These are phyloP conservation scores for Oryza rufipogon DNA, from an alignment of 176 grass and related monocot genomes.

Conservation along the genomic window DNA sequence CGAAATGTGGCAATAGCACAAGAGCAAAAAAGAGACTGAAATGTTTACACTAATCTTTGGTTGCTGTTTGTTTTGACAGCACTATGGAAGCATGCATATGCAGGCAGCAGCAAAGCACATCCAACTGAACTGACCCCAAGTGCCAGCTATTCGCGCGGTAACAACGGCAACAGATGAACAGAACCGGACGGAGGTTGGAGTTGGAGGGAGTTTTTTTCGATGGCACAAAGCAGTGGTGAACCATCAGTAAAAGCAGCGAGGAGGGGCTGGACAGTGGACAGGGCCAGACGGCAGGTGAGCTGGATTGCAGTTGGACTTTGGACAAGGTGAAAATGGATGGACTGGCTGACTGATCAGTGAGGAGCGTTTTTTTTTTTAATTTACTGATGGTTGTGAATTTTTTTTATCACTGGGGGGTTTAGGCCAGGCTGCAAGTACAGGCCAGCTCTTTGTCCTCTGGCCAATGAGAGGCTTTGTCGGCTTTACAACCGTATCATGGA, in stretches of 20 bases:
- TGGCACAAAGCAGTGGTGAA: background rate
- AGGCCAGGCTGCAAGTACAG: slow-evolving; percentile 12
- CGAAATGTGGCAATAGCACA: background rate
- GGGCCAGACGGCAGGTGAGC: slow-evolving; percentile 8
- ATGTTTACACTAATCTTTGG: background rate
- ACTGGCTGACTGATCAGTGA: background rate
- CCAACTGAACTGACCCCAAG: background rate
- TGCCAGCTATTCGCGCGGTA: background rate
- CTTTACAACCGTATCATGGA: slow-evolving; percentile 34
- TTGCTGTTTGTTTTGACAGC: background rate
- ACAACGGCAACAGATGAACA: background rate
- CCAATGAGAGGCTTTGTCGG: slow-evolving; percentile 31
- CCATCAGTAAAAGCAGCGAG: background rate
- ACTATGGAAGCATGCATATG: background rate
- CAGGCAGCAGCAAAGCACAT: background rate
- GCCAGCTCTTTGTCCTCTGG: slow-evolving; percentile 42
- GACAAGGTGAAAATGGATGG: slow-evolving; percentile 24
- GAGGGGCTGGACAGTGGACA: no score
- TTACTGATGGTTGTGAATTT: background rate
- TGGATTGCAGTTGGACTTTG: slow-evolving; percentile 15
- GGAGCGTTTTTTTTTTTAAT: background rate
- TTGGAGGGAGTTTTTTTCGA: no score
- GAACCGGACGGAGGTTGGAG: background rate
- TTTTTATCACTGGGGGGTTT: background rate
- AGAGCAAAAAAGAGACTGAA: background rate